These are phyloP conservation scores for Trapa incisa DNA, from an alignment of 345 rosid genomes.

Conservation along the genomic window DNA sequence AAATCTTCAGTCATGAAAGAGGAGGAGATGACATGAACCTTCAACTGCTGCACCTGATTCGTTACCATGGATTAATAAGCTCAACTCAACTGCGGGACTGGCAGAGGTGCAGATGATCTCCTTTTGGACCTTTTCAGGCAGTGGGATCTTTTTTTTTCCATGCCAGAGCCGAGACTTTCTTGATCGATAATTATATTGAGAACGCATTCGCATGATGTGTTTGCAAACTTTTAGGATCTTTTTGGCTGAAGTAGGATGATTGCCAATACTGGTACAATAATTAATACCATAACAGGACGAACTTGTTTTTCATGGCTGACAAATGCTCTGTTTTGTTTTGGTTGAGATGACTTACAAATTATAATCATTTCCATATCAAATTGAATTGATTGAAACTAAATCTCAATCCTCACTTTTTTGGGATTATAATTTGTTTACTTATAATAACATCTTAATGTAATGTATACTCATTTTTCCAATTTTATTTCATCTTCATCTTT, in stretches of 20 bases:
- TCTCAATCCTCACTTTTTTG: too few relatives aligned
- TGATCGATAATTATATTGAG: background rate
- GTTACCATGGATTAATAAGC: background rate
- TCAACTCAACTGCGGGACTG: background rate
- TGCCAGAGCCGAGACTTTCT: background rate
- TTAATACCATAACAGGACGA: background rate
- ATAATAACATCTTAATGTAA: too few relatives aligned
- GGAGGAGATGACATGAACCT: slow-evolving; percentile 27
- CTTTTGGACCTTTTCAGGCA: background rate
- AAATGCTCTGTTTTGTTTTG: background rate
- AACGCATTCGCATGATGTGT: background rate
- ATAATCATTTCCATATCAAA: too few relatives aligned
- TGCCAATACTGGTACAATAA: background rate
- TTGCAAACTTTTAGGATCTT: too few relatives aligned
- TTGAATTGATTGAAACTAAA: too few relatives aligned
- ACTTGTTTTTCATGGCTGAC: background rate
- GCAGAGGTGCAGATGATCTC: too few relatives aligned
- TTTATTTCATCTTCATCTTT: too few relatives aligned
- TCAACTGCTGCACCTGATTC: background rate
- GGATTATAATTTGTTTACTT: too few relatives aligned
- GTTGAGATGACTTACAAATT: background rate
- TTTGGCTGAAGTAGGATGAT: background rate
- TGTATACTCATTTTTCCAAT: too few relatives aligned
- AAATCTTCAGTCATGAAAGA: slow-evolving; percentile 34
- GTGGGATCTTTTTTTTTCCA: background rate